Conservation (phyloP, 768 basidiomycete species). For the Roridomyces roridus region DNA sequence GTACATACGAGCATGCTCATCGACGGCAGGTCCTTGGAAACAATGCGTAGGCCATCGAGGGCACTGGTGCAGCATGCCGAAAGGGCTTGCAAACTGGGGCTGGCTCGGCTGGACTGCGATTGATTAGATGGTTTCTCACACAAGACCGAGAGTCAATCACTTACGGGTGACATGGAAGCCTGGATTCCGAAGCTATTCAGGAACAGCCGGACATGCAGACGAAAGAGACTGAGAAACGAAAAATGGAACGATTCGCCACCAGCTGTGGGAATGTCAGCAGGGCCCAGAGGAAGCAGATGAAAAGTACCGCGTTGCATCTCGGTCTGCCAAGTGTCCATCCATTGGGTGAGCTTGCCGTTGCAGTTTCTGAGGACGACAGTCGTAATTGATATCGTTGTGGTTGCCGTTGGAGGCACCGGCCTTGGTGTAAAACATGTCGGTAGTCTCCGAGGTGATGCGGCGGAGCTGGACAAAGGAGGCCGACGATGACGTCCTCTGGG, state of each 20-base stretch:
- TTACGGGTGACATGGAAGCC: constrained; percentile 60
- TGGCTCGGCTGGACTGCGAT: constrained; percentile 58
- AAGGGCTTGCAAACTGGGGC: constrained; percentile 71
- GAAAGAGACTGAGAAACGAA: constrained; percentile 77
- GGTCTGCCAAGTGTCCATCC: constrained; percentile 73
- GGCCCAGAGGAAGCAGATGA: not conserved
- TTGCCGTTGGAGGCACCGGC: constrained; percentile 46
- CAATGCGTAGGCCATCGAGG: constrained; percentile 70
- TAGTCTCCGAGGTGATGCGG: constrained; percentile 83
- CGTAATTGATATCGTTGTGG: constrained; percentile 73
- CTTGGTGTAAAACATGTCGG: constrained; percentile 70
- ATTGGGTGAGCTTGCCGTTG: constrained; percentile 73
- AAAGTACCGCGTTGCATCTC: constrained; percentile 74
- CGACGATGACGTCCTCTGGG: constrained; percentile 82
- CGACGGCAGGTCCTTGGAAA: constrained; percentile 73
- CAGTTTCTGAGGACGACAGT: constrained; percentile 73
- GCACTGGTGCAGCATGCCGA: constrained; percentile 79
- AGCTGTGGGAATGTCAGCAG: constrained; percentile 46
- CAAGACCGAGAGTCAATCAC: constrained; percentile 28
- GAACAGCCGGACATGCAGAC: constrained; percentile 80
- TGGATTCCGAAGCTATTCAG: constrained; percentile 86
- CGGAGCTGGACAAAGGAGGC: constrained; percentile 80
- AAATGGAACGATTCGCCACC: constrained; percentile 79
- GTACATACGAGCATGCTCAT: constrained; percentile 74
- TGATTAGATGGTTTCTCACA: constrained; percentile 11